Evolutionary conservation across 441 rosid genomes (phyloP).

Genomic region (Euphorbia schlechtendalii): DNA sequence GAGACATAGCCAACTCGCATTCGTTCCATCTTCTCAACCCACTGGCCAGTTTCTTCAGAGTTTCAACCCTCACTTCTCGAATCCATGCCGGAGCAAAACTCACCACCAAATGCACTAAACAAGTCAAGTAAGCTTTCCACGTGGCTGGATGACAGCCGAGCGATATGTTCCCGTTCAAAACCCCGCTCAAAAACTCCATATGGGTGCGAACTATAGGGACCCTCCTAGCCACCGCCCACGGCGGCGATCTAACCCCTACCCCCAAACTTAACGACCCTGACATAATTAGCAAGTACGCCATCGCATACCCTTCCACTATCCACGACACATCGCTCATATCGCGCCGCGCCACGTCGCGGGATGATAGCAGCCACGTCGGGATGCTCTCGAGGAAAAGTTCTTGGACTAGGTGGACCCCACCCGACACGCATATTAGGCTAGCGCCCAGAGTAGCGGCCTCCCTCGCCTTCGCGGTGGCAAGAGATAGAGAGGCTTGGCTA

Average conservation of each 20-base stretch:
- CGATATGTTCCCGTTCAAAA: constrained; percentile 40
- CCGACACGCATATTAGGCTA: constrained; percentile 46
- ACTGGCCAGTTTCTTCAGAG: constrained; percentile 40
- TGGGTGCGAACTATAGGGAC: constrained; percentile 28
- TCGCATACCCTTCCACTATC: constrained; percentile 46
- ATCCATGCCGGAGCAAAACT: constrained; percentile 49
- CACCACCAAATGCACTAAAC: constrained; percentile 41
- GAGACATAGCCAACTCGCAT: constrained; percentile 46
- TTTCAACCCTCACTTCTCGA: constrained; percentile 38
- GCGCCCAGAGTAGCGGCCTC: constrained; percentile 53
- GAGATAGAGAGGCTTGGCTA: constrained; percentile 33
- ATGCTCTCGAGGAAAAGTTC: constrained; percentile 39
- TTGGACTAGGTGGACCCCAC: constrained; percentile 40
- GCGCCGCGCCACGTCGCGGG: constrained; percentile 24
- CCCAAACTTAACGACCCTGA: constrained; percentile 41
- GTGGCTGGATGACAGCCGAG: constrained; percentile 48
- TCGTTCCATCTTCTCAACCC: constrained; percentile 50
- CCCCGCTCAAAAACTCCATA: constrained; percentile 45
- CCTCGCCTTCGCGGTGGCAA: constrained; percentile 37
- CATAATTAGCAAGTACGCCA: constrained; percentile 43
- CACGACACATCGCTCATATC: constrained; percentile 27
- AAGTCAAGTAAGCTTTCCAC: constrained; percentile 55
- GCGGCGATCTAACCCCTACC: constrained; percentile 22
- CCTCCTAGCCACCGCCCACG: constrained; percentile 30
- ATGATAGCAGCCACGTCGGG: constrained; percentile 51